Percentiles rank a stretch among this genome's conserved stretches.
phyloP scores from a whole-genome alignment of 371 early-diverging fungal species.

The Lichtheimia corymbifera region DNA sequence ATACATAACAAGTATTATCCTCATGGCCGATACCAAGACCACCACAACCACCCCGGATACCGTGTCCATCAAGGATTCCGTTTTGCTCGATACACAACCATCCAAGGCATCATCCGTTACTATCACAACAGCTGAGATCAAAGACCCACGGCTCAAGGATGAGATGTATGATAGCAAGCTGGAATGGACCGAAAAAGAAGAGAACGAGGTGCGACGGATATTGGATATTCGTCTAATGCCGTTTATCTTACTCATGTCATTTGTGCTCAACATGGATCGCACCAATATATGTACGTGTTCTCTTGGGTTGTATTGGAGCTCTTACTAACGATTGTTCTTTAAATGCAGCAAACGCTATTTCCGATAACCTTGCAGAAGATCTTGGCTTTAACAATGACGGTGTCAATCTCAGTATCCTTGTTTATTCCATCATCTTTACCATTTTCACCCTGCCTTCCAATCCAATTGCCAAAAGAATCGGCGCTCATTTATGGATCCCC shows the following conservation, averaged over 20 bases:
- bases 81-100: no score
- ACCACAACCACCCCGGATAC: no score
- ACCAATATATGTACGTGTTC: conserved; percentile 46
- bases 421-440: conserved; percentile 40
- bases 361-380: conserved; percentile 38
- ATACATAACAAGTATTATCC: no score
- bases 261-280: conserved; percentile 48
- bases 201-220: conserved; percentile 21
- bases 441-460: conserved; percentile 44
- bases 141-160: conserved; percentile 2
- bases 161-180: conserved; percentile 22
- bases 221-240: conserved; percentile 36
- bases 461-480: conserved; percentile 51
- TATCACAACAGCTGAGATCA: neutral
- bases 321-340: neutral
- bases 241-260: conserved; percentile 40
- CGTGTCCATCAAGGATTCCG: no score
- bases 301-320: neutral
- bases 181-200: conserved; percentile 46
- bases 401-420: conserved; percentile 35
- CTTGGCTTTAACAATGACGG: conserved; percentile 41
- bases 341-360: conserved; percentile 46
- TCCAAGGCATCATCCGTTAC: no score
- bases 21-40: no score
- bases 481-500: conserved; percentile 61